Base-by-base conservation (phyloP, 1,284 basidiomycete species). In the Moesziomyces sp. region DNA sequence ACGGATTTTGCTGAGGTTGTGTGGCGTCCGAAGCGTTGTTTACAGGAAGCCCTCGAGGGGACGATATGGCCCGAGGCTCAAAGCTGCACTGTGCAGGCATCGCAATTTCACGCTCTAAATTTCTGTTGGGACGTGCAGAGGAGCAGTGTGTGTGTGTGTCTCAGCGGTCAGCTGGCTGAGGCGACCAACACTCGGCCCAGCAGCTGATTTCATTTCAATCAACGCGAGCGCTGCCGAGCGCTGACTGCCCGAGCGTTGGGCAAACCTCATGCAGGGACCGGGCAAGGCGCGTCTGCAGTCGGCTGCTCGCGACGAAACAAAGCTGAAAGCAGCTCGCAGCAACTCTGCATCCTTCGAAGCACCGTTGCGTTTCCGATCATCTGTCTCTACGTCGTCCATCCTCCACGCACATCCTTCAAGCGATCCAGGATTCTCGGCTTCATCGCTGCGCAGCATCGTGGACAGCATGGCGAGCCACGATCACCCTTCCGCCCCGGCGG, bases 381-480 rank as follows among this genome's bases (percentile, higher is more conserved):
- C 30, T 33, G 30, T 33, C 30, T 13, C 13, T 33, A 10, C 30
- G 30, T 33, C 30, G 10, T 40, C 38, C 16, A 40, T 40, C 38
- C 11, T 40, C 16, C 5, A 28, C 26, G 26, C 26, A 18, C 38
- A 40, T 40, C 38, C 38, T 28, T 28, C 38, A 16, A 42, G 6
- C 26, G 55, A 33, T 38, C 42, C 42, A 18, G 26, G 26, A 43
- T 55, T n/a, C 3, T 11, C 23, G 4, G 10, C 43, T 16, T n/a
- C 33, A 14, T 42, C 18, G 13, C 11, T 24, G 11, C 24, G 13
- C 19, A 21, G n/a, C 23, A 43, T 14, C 18, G 28, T 26, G 50
- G 38, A n/a, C 38, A 54, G 35, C 11, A 68, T 68, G 65, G 58
- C 58, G 55, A 59, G 58, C 26, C 65, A 51, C 45, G 63, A 56